Percentiles rank a stretch among this genome's conserved stretches.
These are phyloP conservation scores for Beauveria caledonica DNA, from an alignment of 2,329 filamentous ascomycete genomes.

Conservation along the genomic window DNA sequence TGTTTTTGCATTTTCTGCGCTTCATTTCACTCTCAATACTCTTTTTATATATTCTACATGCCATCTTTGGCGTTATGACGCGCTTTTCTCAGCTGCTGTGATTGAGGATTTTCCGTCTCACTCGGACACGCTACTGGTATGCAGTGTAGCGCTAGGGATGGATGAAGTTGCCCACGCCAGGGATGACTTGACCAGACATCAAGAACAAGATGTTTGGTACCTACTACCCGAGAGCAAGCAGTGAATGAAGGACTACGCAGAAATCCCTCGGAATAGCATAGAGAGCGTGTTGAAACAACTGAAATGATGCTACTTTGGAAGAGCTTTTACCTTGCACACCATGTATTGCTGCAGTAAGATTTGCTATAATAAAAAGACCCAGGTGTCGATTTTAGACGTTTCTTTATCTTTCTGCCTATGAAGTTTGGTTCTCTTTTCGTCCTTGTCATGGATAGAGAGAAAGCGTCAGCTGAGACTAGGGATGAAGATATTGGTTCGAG, in stretches of 20 bases:
- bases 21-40: constrained; percentile 8
- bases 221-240: neutral
- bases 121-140: neutral
- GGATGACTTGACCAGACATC: neutral
- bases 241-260: neutral
- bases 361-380: neutral
- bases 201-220: neutral
- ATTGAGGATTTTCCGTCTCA: neutral
- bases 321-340: neutral
- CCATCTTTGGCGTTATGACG: constrained; percentile 7
- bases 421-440: neutral
- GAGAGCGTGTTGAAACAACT: neutral
- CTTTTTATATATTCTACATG: constrained; percentile 1
- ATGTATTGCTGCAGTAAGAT: neutral
- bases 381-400: neutral
- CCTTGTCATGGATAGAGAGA: neutral
- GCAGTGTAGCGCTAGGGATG: neutral
- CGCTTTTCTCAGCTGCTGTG: neutral
- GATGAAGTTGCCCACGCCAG: neutral
- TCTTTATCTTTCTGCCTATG: neutral
- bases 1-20: constrained; percentile 15
- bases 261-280: neutral
- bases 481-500: neutral
- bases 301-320: neutral
- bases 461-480: constrained; percentile 2